Evolutionary conservation across 208 protist species (phyloP), one percentile per base, ranked within the genome.

Genomic region (Crithidia expoeki): DNA sequence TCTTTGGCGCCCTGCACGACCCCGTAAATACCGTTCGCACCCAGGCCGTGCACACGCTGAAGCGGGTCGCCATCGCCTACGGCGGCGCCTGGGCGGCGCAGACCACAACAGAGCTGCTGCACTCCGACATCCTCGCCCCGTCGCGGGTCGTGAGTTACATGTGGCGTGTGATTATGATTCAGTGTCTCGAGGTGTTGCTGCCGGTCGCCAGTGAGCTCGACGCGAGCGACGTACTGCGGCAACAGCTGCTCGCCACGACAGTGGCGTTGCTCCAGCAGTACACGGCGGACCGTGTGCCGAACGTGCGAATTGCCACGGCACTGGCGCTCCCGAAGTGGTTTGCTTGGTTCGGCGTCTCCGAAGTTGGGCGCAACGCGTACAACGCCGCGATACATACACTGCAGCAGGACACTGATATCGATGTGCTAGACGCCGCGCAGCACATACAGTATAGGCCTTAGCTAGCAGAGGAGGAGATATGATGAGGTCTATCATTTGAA

Each of bases 11-110:
- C 30, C 70, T 93, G 73, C 72, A 80, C 23, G 89, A 94, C 65
- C 80, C 89, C 1, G 86, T 94, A 6, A 86, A 79, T 67, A 64
- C 79, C 25, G 86, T 94, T n/a, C 84, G 89, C 60, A 56, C 56
- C 23, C 70, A 80, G 49, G 82, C 86, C 7, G 64, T 83, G 14
- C 79, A 79, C 51, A 74, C 89, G 14, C 72, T 94, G 23, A 63
- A 58, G 25, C 68, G 63, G 2, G 83, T 92, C 27, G 86, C 86
- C 1, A 33, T 12, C 2, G 21, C 57, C 9, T 92, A 89, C 72
- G 89, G 89, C 0, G 76, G 80, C 5, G 74, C 83, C 55, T 90
- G 83, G 86, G 86, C 89, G 3, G 83, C 86, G 27, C 66, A 76
- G 56, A 83, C 82, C 59, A 61, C 81, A 21, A 71, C 61, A 27